A percentile compares a stretch with the other conserved stretches of the same genome.
Evolutionary conservation across 148 eudicot species (phyloP).

Genomic region (Pouteria glomerata): DNA sequence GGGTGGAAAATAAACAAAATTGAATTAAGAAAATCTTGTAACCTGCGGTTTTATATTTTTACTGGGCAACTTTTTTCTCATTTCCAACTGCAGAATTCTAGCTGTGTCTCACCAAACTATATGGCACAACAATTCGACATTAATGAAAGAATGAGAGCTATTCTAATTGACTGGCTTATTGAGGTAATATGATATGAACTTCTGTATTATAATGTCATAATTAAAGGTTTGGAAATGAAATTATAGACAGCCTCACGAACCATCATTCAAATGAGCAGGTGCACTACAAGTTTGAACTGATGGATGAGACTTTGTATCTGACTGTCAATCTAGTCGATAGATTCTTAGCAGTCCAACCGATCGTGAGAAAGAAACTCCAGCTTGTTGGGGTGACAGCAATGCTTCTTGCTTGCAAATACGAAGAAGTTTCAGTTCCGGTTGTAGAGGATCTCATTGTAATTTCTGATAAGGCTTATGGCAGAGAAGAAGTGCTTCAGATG

Average conservation of each 20-base stretch:
- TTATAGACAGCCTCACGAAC: not conserved
- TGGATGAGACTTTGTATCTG: conserved; percentile 84
- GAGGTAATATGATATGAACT: conserved; percentile 58
- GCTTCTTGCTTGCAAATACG: conserved; percentile 91
- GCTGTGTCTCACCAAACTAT: conserved; percentile 53
- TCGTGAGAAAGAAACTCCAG: conserved; percentile 76
- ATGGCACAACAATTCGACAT: conserved; percentile 68
- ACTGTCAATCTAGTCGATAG: conserved; percentile 81
- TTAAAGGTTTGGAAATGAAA: not conserved
- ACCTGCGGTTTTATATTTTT: not conserved
- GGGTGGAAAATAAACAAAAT: not conserved
- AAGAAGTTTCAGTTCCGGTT: conserved; percentile 75
- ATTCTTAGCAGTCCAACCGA: conserved; percentile 51
- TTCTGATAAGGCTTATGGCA: conserved; percentile 66
- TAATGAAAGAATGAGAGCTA: conserved; percentile 77
- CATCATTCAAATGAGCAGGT: conserved; percentile 37
- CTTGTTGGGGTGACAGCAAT: conserved; percentile 81
- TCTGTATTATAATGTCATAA: not conserved
- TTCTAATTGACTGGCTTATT: conserved; percentile 91
- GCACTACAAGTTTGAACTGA: conserved; percentile 81
- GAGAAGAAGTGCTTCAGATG: conserved; percentile 78
- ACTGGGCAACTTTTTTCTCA: not conserved
- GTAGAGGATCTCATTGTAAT: conserved; percentile 74
- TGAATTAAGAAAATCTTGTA: not conserved
- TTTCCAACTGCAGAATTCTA: conserved; percentile 32